Evolutionary conservation across 2,329 filamentous ascomycete species (phyloP), one percentile per base, ranked within the genome.

Genomic region (Ophiosphaerella narmari): DNA sequence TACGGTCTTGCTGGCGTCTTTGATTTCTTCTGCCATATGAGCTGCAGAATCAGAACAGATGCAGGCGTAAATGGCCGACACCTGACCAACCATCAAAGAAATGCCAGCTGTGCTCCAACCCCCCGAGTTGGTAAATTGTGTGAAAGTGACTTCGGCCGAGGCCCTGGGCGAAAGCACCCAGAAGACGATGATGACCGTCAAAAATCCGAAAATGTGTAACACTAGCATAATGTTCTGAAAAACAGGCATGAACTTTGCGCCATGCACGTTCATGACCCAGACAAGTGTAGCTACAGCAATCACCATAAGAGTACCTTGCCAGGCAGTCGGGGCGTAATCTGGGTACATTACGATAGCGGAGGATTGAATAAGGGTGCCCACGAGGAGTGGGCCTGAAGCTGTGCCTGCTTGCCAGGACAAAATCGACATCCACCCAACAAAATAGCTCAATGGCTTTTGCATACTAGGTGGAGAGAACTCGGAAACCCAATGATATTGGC

Each of bases 371-470:
- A 80, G 60, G 0, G 75, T 79, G 5, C 77, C 78, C 0, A 76
- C 75, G 7, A 80, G 69, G 55, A 78, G 80, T 0, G 75, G 74
- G 2, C 77, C 78, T 4, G 74, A 76, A 9, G 79, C 78, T 23
- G 74, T 75, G 12, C 77, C 78, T 8, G 78, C 76, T 57, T 81
- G 79, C 78, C 78, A 82, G 8, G 74, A 75, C 4, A 82, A 59
- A 1, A 77, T 76, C 1, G 74, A 75, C 67, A 80, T 77, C 79
- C 80, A 82, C 4, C 79, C 75, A 59, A 60, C 57, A 46, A 59
- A 60, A 50, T 58, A 62, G 45, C 66, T 69, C 38, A 68, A 41
- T 7, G 59, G 60, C 45, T 65, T 67, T 34, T 71, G 67, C 2
- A 59, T 46, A 7, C 52, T 60, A 1, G 64, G 57, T 39, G 68